phyloP scores from a whole-genome alignment of 306 rosid genomes.

The Alnus rubra region DNA sequence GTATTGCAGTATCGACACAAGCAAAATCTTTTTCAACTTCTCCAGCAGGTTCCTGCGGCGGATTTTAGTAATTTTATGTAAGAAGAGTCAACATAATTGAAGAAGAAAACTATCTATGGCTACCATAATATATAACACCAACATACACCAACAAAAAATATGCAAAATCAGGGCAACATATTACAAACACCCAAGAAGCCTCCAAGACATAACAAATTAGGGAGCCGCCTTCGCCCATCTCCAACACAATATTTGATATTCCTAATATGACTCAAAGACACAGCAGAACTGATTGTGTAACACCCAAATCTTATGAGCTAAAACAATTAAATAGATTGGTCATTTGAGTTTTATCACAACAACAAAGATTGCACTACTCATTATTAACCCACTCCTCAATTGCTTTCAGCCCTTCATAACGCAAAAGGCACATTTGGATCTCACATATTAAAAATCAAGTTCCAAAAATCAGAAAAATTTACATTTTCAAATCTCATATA shows the following conservation, averaged over 20 bases:
- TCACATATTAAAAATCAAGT: too few relatives aligned
- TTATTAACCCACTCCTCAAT: not conserved
- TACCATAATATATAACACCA: not conserved
- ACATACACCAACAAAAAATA: too few relatives aligned
- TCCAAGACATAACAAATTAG: too few relatives aligned
- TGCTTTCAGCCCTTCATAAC: not conserved
- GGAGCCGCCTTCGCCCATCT: not conserved
- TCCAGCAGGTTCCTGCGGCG: constrained; percentile 59
- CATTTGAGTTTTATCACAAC: too few relatives aligned
- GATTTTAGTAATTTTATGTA: constrained; percentile 2
- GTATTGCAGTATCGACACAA: constrained; percentile 36
- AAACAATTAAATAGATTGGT: too few relatives aligned
- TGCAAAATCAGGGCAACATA: not conserved
- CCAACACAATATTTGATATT: too few relatives aligned
- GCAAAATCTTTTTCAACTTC: constrained; percentile 64
- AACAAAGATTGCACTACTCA: not conserved
- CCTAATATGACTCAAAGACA: not conserved
- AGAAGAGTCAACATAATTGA: not conserved
- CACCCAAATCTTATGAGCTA: not conserved
- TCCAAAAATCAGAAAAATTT: too few relatives aligned
- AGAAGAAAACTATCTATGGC: not conserved
- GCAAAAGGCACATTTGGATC: not conserved
- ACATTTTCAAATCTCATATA: too few relatives aligned
- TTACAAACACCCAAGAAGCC: not conserved
- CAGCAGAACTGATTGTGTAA: not conserved